Conservation (phyloP, 768 basidiomycete genomes). For the Boletales sp. region DNA sequence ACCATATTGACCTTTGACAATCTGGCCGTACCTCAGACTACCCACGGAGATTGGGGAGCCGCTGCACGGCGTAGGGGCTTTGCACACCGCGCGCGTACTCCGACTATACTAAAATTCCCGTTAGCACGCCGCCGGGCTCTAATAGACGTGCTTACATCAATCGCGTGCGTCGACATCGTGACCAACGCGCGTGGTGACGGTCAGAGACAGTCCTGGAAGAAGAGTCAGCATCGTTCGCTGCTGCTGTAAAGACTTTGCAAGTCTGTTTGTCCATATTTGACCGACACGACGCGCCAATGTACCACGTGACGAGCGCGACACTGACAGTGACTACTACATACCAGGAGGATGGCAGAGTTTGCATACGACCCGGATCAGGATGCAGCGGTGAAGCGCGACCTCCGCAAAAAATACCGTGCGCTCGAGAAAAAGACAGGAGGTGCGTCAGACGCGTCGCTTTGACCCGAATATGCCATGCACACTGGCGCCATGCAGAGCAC, state of each 20-base stretch:
- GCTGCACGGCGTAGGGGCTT: constrained; percentile 58
- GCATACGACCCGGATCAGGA: constrained; percentile 84
- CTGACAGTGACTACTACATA: background rate
- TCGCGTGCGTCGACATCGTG: constrained; percentile 24
- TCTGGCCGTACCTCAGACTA: constrained; percentile 62
- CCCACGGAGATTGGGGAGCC: constrained; percentile 52
- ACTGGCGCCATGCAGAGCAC: constrained; percentile 32
- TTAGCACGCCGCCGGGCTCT: background rate
- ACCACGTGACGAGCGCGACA: constrained; percentile 17
- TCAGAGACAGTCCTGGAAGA: background rate
- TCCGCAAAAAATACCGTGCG: constrained; percentile 71
- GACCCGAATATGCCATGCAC: background rate
- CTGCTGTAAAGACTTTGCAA: background rate
- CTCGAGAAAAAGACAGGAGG: constrained; percentile 65
- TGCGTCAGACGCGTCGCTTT: constrained; percentile 25
- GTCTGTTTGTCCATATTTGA: constrained; percentile 21
- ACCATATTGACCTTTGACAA: constrained; percentile 42
- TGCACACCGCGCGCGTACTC: constrained; percentile 65
- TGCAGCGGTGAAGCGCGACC: constrained; percentile 69
- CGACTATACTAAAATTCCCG: constrained; percentile 59
- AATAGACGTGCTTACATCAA: constrained; percentile 24
- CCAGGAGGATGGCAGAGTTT: no score
- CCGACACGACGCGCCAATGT: constrained; percentile 21
- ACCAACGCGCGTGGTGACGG: background rate
- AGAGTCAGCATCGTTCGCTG: background rate